phyloP scores from a whole-genome alignment of 2,329 filamentous ascomycete species.

The Grosmannia penicillata region DNA sequence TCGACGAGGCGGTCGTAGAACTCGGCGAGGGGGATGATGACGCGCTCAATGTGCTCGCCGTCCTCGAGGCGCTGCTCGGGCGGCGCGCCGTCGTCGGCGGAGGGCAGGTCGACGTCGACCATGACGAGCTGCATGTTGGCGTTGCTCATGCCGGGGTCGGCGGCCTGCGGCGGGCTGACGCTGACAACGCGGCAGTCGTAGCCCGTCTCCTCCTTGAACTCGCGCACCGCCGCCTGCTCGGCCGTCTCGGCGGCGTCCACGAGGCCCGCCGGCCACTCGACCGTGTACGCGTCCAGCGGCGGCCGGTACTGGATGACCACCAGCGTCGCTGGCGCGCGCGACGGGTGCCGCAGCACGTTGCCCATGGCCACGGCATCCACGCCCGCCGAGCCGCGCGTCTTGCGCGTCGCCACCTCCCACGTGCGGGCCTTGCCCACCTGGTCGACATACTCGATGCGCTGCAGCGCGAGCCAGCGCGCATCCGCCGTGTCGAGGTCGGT shows the following conservation, averaged over 20 bases:
- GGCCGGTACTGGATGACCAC: conserved; percentile 13
- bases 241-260: conserved; percentile 36
- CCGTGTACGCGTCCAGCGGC: conserved; percentile 32
- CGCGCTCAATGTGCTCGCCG: conserved; percentile 45
- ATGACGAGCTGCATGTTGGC: conserved; percentile 48
- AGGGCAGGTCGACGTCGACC: conserved; percentile 38
- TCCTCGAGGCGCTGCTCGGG: conserved; percentile 45
- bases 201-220: conserved; percentile 40
- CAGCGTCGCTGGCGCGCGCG: conserved; percentile 25
- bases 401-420: conserved; percentile 46
- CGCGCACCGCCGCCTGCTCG: conserved; percentile 35
- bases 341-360: conserved; percentile 36
- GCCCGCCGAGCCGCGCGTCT: conserved; percentile 36
- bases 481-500: conserved; percentile 33
- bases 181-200: conserved; percentile 33
- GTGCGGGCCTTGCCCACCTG: conserved; percentile 35
- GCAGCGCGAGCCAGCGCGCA: conserved; percentile 41
- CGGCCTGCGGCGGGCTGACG: conserved; percentile 37
- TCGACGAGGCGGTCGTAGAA: conserved; percentile 38
- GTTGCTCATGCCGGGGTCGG: conserved; percentile 43
- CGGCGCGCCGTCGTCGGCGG: conserved; percentile 28
- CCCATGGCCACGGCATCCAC: conserved; percentile 50
- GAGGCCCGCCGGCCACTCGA: conserved; percentile 39
- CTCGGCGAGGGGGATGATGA: conserved; percentile 40
- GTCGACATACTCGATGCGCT: conserved; percentile 42